Conservation (phyloP, 768 basidiomycete genomes). For the Tephrocybe rancida region DNA sequence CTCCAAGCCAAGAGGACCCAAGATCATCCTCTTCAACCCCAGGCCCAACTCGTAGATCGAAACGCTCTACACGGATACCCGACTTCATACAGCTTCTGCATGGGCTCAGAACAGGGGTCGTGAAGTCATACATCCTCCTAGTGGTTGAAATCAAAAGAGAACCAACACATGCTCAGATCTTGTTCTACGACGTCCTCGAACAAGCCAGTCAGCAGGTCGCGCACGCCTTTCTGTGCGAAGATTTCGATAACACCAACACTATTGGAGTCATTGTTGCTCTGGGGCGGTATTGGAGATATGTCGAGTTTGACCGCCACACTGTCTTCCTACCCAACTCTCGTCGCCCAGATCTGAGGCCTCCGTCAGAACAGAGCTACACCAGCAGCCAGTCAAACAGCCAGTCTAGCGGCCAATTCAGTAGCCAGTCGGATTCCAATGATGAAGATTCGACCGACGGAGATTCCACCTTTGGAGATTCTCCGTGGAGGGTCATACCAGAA, state of each 20-base stretch:
- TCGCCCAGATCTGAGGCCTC: neutral
- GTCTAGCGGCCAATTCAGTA: no score
- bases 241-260: neutral
- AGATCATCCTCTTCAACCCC: no score
- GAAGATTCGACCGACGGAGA: no score
- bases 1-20: no score
- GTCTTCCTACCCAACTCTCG: neutral
- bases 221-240: neutral
- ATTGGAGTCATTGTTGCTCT: conserved; percentile 3
- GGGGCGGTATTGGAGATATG: neutral
- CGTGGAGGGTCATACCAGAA: no score
- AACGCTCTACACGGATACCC: conserved; percentile 1
- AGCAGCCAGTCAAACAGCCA: no score
- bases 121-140: neutral
- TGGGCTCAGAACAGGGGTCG: neutral
- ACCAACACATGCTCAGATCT: neutral
- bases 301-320: neutral
- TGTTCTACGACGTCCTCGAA: no score
- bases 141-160: neutral
- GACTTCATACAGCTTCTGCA: conserved; percentile 2
- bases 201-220: neutral
- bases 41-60: no score
- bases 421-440: no score
- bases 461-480: no score
- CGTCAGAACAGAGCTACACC: neutral